These are phyloP conservation scores for Elongisporangium prolatum DNA, from an alignment of 352 stramenopile genomes.

Conservation along the genomic window DNA sequence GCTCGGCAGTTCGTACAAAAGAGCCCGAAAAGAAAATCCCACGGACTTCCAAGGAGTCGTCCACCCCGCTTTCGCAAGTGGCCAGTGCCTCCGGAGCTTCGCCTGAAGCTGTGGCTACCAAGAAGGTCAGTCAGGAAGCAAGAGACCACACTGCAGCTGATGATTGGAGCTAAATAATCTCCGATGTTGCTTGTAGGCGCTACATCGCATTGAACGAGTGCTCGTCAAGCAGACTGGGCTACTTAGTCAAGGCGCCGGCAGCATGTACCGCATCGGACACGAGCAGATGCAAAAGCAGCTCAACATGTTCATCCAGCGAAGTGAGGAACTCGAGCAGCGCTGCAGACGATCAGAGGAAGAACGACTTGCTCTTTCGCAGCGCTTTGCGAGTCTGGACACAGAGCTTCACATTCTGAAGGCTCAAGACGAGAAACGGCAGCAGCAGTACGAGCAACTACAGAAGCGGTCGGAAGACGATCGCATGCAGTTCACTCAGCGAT, in stretches of 20 bases:
- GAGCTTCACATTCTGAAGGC: constrained; percentile 15
- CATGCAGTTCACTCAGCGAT: neutral
- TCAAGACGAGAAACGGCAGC: neutral
- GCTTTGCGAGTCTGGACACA: constrained; percentile 38
- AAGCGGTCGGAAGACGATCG: neutral
- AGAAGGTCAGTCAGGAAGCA: neutral
- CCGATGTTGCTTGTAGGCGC: neutral
- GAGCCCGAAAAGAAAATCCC: neutral
- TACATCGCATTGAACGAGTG: constrained; percentile 8
- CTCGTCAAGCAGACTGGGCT: constrained; percentile 21
- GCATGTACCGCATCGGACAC: constrained; percentile 10
- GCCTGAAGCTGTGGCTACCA: neutral
- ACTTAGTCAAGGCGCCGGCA: constrained; percentile 17
- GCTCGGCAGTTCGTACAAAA: neutral
- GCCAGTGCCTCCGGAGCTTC: neutral
- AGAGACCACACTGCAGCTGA: neutral
- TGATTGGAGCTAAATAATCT: neutral
- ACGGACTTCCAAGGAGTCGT: neutral
- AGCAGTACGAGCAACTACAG: neutral
- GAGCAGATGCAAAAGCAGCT: constrained; percentile 23
- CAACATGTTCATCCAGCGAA: constrained; percentile 13
- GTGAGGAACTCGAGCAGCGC: constrained; percentile 24
- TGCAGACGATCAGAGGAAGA: constrained; percentile 24
- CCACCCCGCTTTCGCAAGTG: neutral
- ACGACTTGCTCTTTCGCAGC: constrained; percentile 26